Evolutionary conservation across 495 filamentous ascomycete species (phyloP).

Genomic region (Xylaria flabelliformis): DNA sequence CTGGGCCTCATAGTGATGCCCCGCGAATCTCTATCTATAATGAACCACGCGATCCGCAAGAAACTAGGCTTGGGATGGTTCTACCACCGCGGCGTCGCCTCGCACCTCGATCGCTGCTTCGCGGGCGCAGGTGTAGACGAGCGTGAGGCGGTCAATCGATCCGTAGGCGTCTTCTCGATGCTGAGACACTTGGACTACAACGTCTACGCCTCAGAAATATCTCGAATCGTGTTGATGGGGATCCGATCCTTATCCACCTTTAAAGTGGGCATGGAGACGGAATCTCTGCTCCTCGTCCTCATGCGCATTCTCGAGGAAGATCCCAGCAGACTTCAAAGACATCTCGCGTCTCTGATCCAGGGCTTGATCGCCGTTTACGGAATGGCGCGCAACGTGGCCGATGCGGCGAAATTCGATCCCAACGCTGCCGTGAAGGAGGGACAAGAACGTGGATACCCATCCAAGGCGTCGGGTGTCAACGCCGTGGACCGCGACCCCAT

Average conservation of each 20-base stretch:
- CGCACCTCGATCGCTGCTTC: constrained; percentile 34
- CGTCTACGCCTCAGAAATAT: constrained; percentile 50
- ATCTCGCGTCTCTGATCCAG: constrained; percentile 45
- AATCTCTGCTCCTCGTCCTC: constrained; percentile 47
- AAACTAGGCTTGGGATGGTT: constrained; percentile 36
- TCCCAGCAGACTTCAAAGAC: constrained; percentile 42
- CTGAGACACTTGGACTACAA: constrained; percentile 47
- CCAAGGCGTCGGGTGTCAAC: background rate
- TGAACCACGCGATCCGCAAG: constrained; percentile 41
- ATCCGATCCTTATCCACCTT: constrained; percentile 45
- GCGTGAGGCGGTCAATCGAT: constrained; percentile 29
- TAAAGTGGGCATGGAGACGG: constrained; percentile 35
- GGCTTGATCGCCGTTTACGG: constrained; percentile 42
- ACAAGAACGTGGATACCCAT: background rate
- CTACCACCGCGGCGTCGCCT: constrained; percentile 31
- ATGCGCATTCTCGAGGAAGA: constrained; percentile 47
- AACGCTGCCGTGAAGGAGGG: background rate
- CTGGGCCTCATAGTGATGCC: constrained; percentile 45
- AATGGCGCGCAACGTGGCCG: constrained; percentile 30
- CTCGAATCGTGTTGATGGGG: constrained; percentile 44
- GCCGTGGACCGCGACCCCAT: constrained; percentile 23
- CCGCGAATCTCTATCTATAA: constrained; percentile 41
- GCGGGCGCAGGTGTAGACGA: constrained; percentile 26
- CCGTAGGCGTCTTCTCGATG: constrained; percentile 44
- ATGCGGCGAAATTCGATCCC: constrained; percentile 13